These are phyloP conservation scores for Coniochaeta sp. DNA, from an alignment of 2,329 filamentous ascomycete species.

Conservation along the genomic window DNA sequence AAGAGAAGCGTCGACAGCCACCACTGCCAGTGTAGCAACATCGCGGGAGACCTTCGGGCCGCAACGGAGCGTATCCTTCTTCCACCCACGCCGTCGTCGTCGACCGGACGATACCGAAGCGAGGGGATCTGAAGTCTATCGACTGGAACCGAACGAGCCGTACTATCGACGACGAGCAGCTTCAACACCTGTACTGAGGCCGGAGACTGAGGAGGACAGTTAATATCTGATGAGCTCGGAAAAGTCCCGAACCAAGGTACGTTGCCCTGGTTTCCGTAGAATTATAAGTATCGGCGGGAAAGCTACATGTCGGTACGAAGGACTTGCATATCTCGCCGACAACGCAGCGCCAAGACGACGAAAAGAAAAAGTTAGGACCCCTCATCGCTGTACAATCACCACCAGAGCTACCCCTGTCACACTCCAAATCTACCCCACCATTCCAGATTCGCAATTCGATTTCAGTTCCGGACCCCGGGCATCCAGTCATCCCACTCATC, in stretches of 20 bases:
- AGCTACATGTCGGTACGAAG: too few relatives aligned
- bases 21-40: background rate
- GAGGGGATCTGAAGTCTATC: background rate
- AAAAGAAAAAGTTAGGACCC: background rate
- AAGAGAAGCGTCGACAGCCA: background rate
- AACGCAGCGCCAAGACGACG: background rate
- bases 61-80: background rate
- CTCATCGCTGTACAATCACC: background rate
- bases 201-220: background rate
- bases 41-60: background rate
- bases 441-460: slow-evolving; percentile 1
- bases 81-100: background rate
- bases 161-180: background rate
- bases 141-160: background rate
- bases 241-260: too few relatives aligned
- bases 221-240: too few relatives aligned
- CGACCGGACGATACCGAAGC: background rate
- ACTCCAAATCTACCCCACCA: background rate
- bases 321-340: background rate
- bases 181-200: background rate
- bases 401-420: background rate
- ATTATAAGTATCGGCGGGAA: too few relatives aligned
- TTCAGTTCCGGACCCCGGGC: background rate
- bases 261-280: too few relatives aligned
- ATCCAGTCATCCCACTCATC: background rate